These are phyloP conservation scores for Termitomyces sp. DNA, from an alignment of 768 basidiomycete genomes.

Conservation along the genomic window DNA sequence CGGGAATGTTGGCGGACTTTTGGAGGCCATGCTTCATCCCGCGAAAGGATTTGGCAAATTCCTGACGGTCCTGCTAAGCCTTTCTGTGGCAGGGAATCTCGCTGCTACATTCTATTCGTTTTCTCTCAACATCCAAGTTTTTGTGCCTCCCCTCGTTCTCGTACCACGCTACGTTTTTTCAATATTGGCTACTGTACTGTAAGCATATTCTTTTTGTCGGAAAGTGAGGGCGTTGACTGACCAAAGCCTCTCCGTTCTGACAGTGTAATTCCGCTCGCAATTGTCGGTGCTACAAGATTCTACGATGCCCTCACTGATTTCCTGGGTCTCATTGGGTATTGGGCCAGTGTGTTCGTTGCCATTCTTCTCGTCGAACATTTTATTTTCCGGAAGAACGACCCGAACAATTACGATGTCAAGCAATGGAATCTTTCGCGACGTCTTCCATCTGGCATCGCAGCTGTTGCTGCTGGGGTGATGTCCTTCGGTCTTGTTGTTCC, in stretches of 20 bases:
- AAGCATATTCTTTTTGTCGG: conserved; percentile 17
- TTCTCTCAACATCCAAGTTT: conserved; percentile 67
- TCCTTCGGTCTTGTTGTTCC: conserved; percentile 61
- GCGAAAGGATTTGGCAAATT: conserved; percentile 73
- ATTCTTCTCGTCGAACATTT: conserved; percentile 69
- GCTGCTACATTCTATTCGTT: conserved; percentile 82
- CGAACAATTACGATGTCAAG: conserved; percentile 46
- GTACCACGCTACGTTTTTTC: conserved; percentile 81
- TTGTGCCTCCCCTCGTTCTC: conserved; percentile 50
- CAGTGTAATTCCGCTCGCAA: conserved; percentile 70
- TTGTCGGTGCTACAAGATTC: conserved; percentile 72
- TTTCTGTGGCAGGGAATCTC: conserved; percentile 81
- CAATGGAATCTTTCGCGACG: conserved; percentile 53
- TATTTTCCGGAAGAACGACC: conserved; percentile 54
- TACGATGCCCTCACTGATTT: conserved; percentile 71
- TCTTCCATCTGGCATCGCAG: conserved; percentile 69
- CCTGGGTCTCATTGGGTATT: conserved; percentile 70
- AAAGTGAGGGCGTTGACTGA: neutral
- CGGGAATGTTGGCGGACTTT: conserved; percentile 65
- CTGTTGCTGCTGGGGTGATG: conserved; percentile 46
- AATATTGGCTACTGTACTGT: conserved; percentile 69
- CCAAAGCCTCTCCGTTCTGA: neutral
- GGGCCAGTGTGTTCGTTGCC: conserved; percentile 56
- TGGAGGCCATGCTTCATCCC: conserved; percentile 70
- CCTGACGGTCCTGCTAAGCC: conserved; percentile 73